Percentiles rank a stretch among this genome's conserved stretches.
phyloP scores from a whole-genome alignment of 2,329 filamentous ascomycete genomes.

The Venturiaceae sp. region DNA sequence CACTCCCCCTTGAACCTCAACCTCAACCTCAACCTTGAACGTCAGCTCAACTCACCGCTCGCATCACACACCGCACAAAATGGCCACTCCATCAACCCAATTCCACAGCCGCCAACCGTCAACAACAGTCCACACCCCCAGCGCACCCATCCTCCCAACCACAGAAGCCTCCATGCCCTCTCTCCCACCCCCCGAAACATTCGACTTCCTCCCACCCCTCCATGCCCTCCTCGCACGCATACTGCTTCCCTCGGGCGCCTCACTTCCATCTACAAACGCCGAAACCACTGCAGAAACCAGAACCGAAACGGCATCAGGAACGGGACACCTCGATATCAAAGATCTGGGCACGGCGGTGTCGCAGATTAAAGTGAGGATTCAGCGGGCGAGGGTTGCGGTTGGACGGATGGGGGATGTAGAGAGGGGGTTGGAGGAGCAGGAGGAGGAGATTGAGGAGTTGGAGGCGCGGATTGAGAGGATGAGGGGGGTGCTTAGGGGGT shows the following conservation, averaged over 20 bases:
- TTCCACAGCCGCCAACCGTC: background rate
- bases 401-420: constrained; percentile 60
- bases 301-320: background rate
- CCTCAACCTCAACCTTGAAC: no score
- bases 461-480: constrained; percentile 55
- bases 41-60: no score
- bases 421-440: constrained; percentile 57
- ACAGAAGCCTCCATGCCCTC: constrained; percentile 11
- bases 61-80: no score
- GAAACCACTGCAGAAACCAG: constrained; percentile 13
- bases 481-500: constrained; percentile 28
- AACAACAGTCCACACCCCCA: constrained; percentile 27
- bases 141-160: constrained; percentile 27
- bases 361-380: constrained; percentile 71
- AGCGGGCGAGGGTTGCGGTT: constrained; percentile 62
- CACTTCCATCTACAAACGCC: constrained; percentile 13
- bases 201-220: constrained; percentile 78
- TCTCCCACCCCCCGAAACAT: constrained; percentile 69
- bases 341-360: constrained; percentile 72
- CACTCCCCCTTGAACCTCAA: background rate
- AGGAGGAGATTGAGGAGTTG: constrained; percentile 57
- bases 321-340: constrained; percentile 49
- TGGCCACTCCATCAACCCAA: background rate
- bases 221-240: constrained; percentile 69
- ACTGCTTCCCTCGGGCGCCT: constrained; percentile 38